Evolutionary conservation across 176 grass and related monocot genomes (phyloP), one percentile per base, ranked within the genome.

Genomic region (Coix lacrymajobi): DNA sequence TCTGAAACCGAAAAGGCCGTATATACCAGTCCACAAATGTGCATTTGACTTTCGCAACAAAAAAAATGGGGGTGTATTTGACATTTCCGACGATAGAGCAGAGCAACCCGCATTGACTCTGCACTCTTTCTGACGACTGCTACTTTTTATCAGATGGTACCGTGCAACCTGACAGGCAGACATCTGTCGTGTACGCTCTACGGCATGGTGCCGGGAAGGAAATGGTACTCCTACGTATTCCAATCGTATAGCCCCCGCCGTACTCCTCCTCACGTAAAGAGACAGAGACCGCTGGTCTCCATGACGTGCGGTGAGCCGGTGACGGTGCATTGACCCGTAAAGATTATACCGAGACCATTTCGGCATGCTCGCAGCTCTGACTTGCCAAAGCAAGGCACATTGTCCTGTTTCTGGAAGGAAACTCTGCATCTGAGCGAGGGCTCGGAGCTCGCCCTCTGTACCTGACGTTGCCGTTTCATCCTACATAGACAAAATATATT

Each of bases 341-440:
- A 65, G 51, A 24, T 57, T 57, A 5, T 1, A 32, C 5, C 29
- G 12, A 30, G 1, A 37, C 20, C 13, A 32, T 19, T 11, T 6
- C 2, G 34, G 77, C 62, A 80, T 46, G 46, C 46, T 12, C 1
- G 29, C 45, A 12, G 9, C 63, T 80, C 62, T 54, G 78, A 68
- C 83, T 20, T 19, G 8, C 52, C 7, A 17, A 84, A 51, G 76
- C 71, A 89, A 85, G 48, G 71, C 87, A 81, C 37, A 62, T 69
- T 3, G 14, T 39, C 1, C 33, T 25, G 0, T 5, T 60, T 45
- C 34, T 7, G 17, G 20, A 43, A 2, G 75, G 15, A 0, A 26
- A 2, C 43, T 34, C 66, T 25, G 5, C 45, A 48, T 48, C 45
- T 48, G 45, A 48, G 43, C 5, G 62, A 79, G n/a, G 6, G 9